Conservation (phyloP, 2,329 filamentous ascomycete species). For the Ophiostoma montium region DNA sequence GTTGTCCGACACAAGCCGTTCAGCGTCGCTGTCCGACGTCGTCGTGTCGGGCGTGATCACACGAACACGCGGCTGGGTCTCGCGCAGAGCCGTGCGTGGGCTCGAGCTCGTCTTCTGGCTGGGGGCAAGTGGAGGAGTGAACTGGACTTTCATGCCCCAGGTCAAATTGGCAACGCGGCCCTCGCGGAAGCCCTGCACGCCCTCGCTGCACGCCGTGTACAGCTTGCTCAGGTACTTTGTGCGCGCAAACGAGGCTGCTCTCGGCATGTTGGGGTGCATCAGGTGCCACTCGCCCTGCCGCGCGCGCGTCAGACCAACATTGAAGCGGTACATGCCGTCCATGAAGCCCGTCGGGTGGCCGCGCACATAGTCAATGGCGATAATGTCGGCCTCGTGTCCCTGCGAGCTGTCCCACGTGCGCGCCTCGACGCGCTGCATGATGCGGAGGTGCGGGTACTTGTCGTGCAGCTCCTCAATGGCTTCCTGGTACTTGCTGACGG, state of each 20-base stretch:
- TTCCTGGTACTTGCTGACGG: slow-evolving; percentile 22
- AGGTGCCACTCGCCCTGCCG: slow-evolving; percentile 31
- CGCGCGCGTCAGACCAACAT: slow-evolving; percentile 31
- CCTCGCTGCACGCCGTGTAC: slow-evolving; percentile 9
- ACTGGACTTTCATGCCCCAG: neutral
- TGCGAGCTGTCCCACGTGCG: slow-evolving; percentile 32
- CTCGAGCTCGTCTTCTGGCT: neutral
- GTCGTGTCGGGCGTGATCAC: neutral
- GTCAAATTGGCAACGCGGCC: slow-evolving; percentile 9
- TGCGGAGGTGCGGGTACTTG: slow-evolving; percentile 14
- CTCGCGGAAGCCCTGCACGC: slow-evolving; percentile 6
- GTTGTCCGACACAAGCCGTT: neutral
- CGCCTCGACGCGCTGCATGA: slow-evolving; percentile 21
- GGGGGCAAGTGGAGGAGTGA: neutral
- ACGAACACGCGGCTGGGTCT: neutral
- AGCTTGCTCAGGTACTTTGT: slow-evolving; percentile 11
- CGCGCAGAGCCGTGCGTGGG: neutral
- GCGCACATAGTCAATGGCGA: slow-evolving; percentile 33
- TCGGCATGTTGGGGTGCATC: slow-evolving; percentile 26
- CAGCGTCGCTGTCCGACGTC: neutral
- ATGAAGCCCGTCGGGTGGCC: slow-evolving; percentile 25
- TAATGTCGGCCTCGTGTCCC: slow-evolving; percentile 33
- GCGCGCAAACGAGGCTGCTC: neutral
- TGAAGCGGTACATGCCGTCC: slow-evolving; percentile 29
- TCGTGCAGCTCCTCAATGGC: slow-evolving; percentile 16